These are phyloP conservation scores for Nigrospora sphaerica DNA, from an alignment of 2,329 filamentous ascomycete genomes.

Conservation along the genomic window DNA sequence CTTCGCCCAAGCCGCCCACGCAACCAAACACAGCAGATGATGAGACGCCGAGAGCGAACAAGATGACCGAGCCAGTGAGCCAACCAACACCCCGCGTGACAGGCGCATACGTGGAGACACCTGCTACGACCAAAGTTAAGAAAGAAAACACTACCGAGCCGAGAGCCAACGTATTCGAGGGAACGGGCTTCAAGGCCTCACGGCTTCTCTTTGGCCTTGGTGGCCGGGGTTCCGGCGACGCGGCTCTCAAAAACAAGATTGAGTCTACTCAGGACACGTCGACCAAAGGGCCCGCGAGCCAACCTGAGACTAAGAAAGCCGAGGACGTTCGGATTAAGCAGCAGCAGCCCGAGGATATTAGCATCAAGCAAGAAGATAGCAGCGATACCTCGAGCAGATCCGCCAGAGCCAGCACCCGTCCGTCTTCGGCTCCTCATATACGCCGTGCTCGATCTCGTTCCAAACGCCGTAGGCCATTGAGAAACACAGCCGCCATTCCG, in stretches of 20 bases:
- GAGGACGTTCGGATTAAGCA: background rate
- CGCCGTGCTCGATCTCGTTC: conserved; percentile 32
- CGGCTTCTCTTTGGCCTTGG: background rate
- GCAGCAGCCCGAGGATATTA: background rate
- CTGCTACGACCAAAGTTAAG: conserved; percentile 31
- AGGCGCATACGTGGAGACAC: conserved; percentile 52
- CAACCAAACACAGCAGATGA: conserved; percentile 26
- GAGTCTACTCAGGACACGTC: no score
- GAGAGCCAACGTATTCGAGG: conserved; percentile 1
- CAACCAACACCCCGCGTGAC: conserved; percentile 47
- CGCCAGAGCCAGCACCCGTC: conserved; percentile 7
- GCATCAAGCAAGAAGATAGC: conserved; percentile 1
- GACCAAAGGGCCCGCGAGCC: no score
- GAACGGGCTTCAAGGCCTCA: background rate
- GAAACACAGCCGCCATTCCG: conserved; percentile 46
- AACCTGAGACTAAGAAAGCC: no score
- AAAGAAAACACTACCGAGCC: conserved; percentile 10
- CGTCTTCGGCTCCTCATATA: conserved; percentile 19
- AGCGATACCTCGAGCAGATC: conserved; percentile 1
- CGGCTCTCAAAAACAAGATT: background rate
- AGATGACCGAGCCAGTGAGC: conserved; percentile 32
- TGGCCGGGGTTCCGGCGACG: background rate
- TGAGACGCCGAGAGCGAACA: conserved; percentile 40
- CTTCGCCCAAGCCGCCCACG: conserved; percentile 34
- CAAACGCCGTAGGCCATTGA: conserved; percentile 35